phyloP scores from a whole-genome alignment of 495 filamentous ascomycete species.

The Pseudevernia furfuracea region DNA sequence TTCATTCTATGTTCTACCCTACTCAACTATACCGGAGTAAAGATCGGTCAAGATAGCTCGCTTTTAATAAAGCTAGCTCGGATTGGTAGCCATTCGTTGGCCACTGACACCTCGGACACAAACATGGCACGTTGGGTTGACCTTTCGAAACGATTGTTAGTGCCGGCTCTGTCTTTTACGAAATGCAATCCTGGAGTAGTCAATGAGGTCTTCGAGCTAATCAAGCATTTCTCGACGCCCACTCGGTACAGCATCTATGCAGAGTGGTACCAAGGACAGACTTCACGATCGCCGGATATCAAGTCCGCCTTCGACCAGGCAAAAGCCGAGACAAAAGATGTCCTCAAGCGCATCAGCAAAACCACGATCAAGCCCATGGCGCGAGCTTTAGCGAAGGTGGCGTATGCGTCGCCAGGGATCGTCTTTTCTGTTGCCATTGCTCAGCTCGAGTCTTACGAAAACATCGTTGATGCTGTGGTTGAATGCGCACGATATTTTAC shows the following conservation, averaged over 20 bases:
- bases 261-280: slow-evolving; percentile 78
- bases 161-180: slow-evolving; percentile 76
- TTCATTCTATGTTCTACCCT: slow-evolving; percentile 81
- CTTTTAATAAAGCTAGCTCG: slow-evolving; percentile 72
- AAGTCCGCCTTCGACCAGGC: slow-evolving; percentile 69
- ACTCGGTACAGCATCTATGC: slow-evolving; percentile 84
- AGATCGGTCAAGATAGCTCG: slow-evolving; percentile 73
- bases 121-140: slow-evolving; percentile 71
- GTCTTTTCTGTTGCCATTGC: slow-evolving; percentile 80
- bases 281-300: slow-evolving; percentile 68
- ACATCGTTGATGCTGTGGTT: slow-evolving; percentile 85
- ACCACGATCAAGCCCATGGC: slow-evolving; percentile 82
- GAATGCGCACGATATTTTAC: slow-evolving; percentile 92
- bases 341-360: slow-evolving; percentile 76
- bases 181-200: slow-evolving; percentile 75
- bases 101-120: slow-evolving; percentile 55
- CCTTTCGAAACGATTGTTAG: slow-evolving; percentile 70
- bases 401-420: slow-evolving; percentile 78
- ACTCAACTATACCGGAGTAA: slow-evolving; percentile 74
- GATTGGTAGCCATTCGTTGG: slow-evolving; percentile 71
- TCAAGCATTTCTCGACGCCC: slow-evolving; percentile 67
- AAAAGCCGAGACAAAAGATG: slow-evolving; percentile 66
- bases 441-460: slow-evolving; percentile 86
- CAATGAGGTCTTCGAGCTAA: slow-evolving; percentile 73
- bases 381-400: slow-evolving; percentile 75